phyloP scores from a whole-genome alignment of 495 filamentous ascomycete genomes.

The Bathelium albidoporum region DNA sequence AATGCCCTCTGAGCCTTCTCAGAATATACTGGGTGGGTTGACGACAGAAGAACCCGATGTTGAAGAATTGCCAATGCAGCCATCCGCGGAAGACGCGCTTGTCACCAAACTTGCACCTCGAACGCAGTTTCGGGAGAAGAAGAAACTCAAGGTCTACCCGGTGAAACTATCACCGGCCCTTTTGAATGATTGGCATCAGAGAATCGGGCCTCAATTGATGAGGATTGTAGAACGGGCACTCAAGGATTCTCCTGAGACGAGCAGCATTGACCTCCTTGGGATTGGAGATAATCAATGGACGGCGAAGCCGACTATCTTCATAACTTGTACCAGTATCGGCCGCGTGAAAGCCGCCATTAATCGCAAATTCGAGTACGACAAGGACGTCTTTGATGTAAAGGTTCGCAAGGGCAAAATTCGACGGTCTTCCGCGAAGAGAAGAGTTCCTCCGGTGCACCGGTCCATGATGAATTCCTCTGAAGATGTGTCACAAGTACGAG shows the following conservation, averaged over 20 bases:
- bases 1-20: not conserved
- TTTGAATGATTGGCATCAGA: constrained; percentile 31
- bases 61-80: constrained; percentile 34
- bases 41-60: constrained; percentile 38
- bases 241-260: constrained; percentile 31
- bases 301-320: constrained; percentile 36
- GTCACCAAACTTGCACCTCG: not conserved
- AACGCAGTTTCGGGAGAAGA: not conserved
- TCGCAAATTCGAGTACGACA: constrained; percentile 32
- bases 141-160: constrained; percentile 28
- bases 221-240: constrained; percentile 30
- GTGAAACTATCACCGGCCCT: constrained; percentile 27
- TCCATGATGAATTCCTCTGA: constrained; percentile 20
- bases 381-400: constrained; percentile 31
- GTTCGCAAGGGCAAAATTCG: constrained; percentile 28
- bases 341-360: constrained; percentile 31
- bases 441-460: constrained; percentile 20
- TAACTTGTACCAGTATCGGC: constrained; percentile 34
- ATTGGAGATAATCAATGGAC: constrained; percentile 31
- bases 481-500: constrained; percentile 16
- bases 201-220: constrained; percentile 29
- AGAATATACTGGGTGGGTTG: not conserved
- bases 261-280: constrained; percentile 34
- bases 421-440: constrained; percentile 8
- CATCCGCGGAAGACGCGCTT: constrained; percentile 22